Evolutionary conservation across 2,329 filamentous ascomycete species (phyloP), one percentile per base, ranked within the genome.

Genomic region (Metarhizium album): DNA sequence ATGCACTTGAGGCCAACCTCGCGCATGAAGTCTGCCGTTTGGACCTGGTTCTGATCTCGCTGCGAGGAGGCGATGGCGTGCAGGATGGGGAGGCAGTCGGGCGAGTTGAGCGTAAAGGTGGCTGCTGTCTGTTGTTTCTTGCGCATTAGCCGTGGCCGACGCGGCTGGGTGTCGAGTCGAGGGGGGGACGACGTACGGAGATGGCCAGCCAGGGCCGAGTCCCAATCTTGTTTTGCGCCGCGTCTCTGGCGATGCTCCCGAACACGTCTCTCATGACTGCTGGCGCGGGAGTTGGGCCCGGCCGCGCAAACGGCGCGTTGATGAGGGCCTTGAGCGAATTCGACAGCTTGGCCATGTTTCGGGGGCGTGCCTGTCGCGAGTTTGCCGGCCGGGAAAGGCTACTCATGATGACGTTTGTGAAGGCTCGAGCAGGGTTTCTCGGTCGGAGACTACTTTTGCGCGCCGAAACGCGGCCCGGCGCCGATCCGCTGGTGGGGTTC

Each of bases 91-190:
- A 91, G 78, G 3, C 86, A 85, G 52, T 86, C 84, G 23, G 87
- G 87, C 2, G 87, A 90, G 71, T 94, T 93, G 73, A 93, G 81
- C 1, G 88, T 93, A 70, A 91, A 87, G 2, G 87, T 89, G 18
- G 87, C 83, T 31, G 87, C 88, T 1, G 87, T 85, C 83, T 88
- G 14, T 18, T 2, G 8, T 40, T 40, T 40, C 7, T 22, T 5
- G 2, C 4, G 2, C 27, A 9, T 29, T 29, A 29, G 27, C 6
- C 11, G 27, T 29, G n/a, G n/a, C n/a, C n/a, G n/a, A n/a, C n/a
- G n/a, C n/a, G n/a, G n/a, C n/a, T n/a, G n/a, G n/a, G n/a, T n/a
- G n/a, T n/a, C n/a, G n/a, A n/a, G n/a, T n/a, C n/a, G n/a, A n/a
- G n/a, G n/a, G 13, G 48, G 2, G 18, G 8, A 5, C 13, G 33